These are phyloP conservation scores for Beverwykella pulmonaria DNA, from an alignment of 495 filamentous ascomycete genomes.

Conservation along the genomic window DNA sequence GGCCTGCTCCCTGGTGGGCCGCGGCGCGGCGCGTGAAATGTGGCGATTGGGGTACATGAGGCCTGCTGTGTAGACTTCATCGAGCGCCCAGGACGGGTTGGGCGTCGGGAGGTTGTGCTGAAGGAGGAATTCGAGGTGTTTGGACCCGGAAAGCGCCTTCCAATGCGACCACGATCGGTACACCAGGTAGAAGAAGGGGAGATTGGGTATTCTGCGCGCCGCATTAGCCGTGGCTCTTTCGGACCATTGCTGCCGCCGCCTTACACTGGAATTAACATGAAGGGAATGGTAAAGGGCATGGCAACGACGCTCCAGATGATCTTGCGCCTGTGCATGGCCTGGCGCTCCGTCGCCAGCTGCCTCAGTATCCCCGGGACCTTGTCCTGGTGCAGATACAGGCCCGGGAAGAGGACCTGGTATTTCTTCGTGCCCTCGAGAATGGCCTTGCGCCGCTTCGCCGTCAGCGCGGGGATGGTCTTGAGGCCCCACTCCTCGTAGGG, in stretches of 20 bases:
- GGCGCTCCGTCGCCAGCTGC: constrained; percentile 73
- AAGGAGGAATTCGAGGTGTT: constrained; percentile 79
- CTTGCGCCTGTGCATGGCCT: constrained; percentile 71
- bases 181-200: constrained; percentile 95
- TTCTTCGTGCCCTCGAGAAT: constrained; percentile 65
- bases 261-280: constrained; percentile 84
- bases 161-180: constrained; percentile 79
- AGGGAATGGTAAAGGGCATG: constrained; percentile 81
- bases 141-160: constrained; percentile 79
- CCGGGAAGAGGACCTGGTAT: constrained; percentile 78
- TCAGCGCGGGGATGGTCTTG: constrained; percentile 89
- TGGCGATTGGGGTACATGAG: constrained; percentile 43
- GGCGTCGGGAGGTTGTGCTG: constrained; percentile 67
- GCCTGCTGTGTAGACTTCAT: constrained; percentile 66
- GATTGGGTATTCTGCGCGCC: constrained; percentile 72
- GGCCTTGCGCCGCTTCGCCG: constrained; percentile 62
- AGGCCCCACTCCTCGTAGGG: constrained; percentile 97
- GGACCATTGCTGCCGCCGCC: constrained; percentile 37
- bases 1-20: constrained; percentile 41
- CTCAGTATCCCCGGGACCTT: constrained; percentile 63
- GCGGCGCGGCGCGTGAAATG: constrained; percentile 40
- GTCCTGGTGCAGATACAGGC: constrained; percentile 63
- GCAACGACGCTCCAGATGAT: constrained; percentile 78
- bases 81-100: constrained; percentile 65
- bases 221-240: constrained; percentile 4